A percentile compares a stretch with the other conserved stretches of the same genome.
These are phyloP conservation scores for Trichoderma endophyticum DNA, from an alignment of 2,329 filamentous ascomycete species.

Conservation along the genomic window DNA sequence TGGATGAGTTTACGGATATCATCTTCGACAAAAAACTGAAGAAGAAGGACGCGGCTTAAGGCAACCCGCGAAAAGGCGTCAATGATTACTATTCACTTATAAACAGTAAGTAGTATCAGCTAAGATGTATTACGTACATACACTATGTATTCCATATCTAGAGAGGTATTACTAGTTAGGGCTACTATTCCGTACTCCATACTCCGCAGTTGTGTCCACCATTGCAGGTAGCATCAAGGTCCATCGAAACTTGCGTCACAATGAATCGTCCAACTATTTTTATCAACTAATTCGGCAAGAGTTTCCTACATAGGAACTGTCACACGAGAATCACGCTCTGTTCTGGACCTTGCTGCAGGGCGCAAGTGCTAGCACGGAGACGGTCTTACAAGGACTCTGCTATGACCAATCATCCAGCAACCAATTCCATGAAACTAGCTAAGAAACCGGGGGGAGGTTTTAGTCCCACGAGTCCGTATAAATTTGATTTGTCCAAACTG, in stretches of 20 bases:
- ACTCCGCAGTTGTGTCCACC: neutral
- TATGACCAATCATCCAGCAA: neutral
- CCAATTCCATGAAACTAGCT: neutral
- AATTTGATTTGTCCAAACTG: neutral
- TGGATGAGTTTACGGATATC: conserved; percentile 21
- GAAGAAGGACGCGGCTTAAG: conserved; percentile 7
- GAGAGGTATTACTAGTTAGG: neutral
- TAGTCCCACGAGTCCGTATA: neutral
- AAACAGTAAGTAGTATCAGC: neutral
- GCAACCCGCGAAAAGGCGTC: neutral
- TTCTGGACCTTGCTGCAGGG: neutral
- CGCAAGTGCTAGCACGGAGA: neutral
- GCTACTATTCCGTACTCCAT: neutral
- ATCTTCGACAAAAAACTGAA: conserved; percentile 18
- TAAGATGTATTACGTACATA: neutral
- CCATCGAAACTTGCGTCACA: neutral
- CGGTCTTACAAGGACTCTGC: neutral
- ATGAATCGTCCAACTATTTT: neutral
- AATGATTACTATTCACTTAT: neutral
- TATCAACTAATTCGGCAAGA: neutral
- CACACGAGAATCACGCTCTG: neutral
- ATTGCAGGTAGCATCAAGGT: neutral
- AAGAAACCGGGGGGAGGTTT: neutral
- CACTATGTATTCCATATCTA: neutral
- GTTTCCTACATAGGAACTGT: neutral